phyloP scores from a whole-genome alignment of 139 green algal genomes.

The Auxenochlorella pyrenoidosa region DNA sequence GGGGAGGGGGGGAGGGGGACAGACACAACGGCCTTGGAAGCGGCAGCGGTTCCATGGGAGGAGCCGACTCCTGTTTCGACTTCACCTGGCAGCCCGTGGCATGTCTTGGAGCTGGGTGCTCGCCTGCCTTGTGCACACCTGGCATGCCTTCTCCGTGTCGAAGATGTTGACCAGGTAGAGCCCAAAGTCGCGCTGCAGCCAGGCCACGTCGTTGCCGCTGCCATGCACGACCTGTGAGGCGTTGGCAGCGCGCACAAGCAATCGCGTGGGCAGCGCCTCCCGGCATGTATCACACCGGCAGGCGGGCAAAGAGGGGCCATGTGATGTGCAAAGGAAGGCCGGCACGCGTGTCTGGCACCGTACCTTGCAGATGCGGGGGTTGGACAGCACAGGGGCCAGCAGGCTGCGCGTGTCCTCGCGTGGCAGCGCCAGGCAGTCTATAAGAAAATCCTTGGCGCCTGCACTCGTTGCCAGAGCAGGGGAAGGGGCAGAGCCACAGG shows the following conservation, averaged over 20 bases:
- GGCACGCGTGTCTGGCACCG: neutral
- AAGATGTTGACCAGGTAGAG: conserved; percentile 85
- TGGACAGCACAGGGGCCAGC: conserved; percentile 63
- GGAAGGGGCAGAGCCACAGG: neutral
- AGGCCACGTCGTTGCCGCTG: conserved; percentile 81
- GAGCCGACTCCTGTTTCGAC: too few relatives aligned
- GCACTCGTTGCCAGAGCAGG: neutral
- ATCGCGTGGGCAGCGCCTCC: neutral
- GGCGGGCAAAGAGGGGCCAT: too few relatives aligned
- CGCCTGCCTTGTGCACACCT: conserved; percentile 39
- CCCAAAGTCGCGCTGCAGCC: conserved; percentile 82
- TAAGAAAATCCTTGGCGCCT: conserved; percentile 67
- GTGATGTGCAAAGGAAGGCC: neutral
- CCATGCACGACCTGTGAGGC: conserved; percentile 79
- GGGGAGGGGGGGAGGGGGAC: too few relatives aligned
- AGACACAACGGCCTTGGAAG: too few relatives aligned
- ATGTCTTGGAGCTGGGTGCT: too few relatives aligned
- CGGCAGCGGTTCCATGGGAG: too few relatives aligned
- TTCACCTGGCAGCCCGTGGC: too few relatives aligned
- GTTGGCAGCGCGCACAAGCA: neutral
- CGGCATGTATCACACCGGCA: too few relatives aligned
- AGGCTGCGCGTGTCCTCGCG: conserved; percentile 3
- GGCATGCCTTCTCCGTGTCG: conserved; percentile 81
- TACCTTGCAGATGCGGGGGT: conserved; percentile 70
- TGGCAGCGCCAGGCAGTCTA: conserved; percentile 75